These are phyloP conservation scores for Penicillium sp. DNA, from an alignment of 2,329 filamentous ascomycete genomes.

Conservation along the genomic window DNA sequence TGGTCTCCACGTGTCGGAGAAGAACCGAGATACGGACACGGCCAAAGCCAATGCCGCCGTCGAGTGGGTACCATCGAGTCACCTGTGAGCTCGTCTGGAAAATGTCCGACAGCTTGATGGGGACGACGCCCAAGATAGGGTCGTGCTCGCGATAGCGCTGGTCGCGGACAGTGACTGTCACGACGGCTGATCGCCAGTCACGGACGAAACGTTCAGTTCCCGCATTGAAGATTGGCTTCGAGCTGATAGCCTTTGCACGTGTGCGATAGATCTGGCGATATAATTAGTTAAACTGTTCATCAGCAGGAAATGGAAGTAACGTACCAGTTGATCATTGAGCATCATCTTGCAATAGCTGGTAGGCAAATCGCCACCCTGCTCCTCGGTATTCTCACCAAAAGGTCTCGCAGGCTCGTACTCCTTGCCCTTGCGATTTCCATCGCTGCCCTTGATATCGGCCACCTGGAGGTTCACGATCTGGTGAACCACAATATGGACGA, in stretches of 20 bases:
- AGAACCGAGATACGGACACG: slow-evolving; percentile 81
- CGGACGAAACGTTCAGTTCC: slow-evolving; percentile 89
- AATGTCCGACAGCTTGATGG: slow-evolving; percentile 80
- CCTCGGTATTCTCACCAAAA: slow-evolving; percentile 79
- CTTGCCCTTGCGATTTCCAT: slow-evolving; percentile 71
- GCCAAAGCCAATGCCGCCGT: slow-evolving; percentile 88
- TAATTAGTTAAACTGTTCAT: slow-evolving; percentile 9
- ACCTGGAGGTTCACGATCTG: slow-evolving; percentile 93
- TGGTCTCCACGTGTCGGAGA: slow-evolving; percentile 83
- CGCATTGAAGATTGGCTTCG: slow-evolving; percentile 94
- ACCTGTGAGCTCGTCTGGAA: slow-evolving; percentile 79
- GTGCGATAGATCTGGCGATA: slow-evolving; percentile 68
- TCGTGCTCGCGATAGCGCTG: slow-evolving; percentile 87
- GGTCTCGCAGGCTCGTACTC: slow-evolving; percentile 85
- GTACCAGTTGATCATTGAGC: slow-evolving; percentile 73
- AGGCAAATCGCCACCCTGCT: slow-evolving; percentile 71
- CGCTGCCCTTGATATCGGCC: slow-evolving; percentile 80
- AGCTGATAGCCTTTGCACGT: slow-evolving; percentile 87
- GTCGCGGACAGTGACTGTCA: slow-evolving; percentile 85
- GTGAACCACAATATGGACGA: slow-evolving; percentile 80
- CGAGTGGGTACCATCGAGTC: slow-evolving; percentile 92
- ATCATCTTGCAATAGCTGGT: slow-evolving; percentile 92
- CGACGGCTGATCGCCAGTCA: slow-evolving; percentile 82
- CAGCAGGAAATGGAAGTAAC: slow-evolving; percentile 11
- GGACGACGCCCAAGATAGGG: slow-evolving; percentile 86